Conservation (phyloP, 176 grass and related monocot species). For the Triticum monococcum region DNA sequence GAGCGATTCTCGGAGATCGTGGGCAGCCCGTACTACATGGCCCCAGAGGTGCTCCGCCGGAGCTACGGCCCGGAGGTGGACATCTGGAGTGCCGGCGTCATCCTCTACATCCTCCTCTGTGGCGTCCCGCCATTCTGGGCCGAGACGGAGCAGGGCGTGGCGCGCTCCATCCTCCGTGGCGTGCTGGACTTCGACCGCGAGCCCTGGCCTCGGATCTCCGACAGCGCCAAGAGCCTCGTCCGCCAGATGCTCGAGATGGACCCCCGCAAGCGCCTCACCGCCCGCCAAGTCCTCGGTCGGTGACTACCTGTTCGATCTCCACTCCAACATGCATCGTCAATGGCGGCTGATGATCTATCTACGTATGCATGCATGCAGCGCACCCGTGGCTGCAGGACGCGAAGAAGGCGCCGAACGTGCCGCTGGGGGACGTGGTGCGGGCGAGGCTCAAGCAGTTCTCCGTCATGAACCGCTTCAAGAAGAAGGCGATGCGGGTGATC, state of each 20-base stretch:
- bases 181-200: constrained; percentile 52
- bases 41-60: constrained; percentile 56
- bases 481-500: constrained; percentile 88
- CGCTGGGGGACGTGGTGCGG: constrained; percentile 70
- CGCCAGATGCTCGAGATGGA: constrained; percentile 64
- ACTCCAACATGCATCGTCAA: not conserved
- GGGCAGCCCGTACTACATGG: constrained; percentile 73
- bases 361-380: constrained; percentile 13
- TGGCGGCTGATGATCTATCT: too few species aligned
- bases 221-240: constrained; percentile 64
- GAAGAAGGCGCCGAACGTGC: constrained; percentile 50
- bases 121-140: constrained; percentile 65
- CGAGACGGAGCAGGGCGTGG: constrained; percentile 76
- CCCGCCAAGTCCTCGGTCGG: constrained; percentile 75
- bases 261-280: constrained; percentile 57
- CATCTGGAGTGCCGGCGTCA: constrained; percentile 65
- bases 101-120: constrained; percentile 70
- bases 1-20: constrained; percentile 65
- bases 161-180: constrained; percentile 61
- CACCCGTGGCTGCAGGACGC: constrained; percentile 80
- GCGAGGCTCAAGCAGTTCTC: constrained; percentile 77
- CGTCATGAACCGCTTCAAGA: constrained; percentile 86
- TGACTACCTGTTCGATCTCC: not conserved
- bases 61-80: constrained; percentile 60
- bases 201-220: constrained; percentile 71